These are phyloP conservation scores for Colletotrichum cuscutae DNA, from an alignment of 2,329 filamentous ascomycete species.

Conservation along the genomic window DNA sequence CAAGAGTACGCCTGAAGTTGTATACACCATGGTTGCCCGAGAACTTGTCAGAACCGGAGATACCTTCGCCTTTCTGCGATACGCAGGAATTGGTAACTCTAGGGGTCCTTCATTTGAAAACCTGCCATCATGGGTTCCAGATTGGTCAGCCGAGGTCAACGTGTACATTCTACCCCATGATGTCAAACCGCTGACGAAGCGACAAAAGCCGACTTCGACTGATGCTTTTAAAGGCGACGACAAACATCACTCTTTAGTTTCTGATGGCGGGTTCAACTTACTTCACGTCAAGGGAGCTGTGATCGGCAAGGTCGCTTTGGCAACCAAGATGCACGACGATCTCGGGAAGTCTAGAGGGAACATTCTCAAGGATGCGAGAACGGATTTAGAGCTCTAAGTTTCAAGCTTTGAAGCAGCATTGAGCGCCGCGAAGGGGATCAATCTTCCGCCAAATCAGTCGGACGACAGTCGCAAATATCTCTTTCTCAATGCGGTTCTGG, in stretches of 20 bases:
- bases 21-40: neutral
- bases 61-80: neutral
- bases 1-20: neutral
- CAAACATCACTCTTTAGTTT: neutral
- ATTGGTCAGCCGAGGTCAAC: neutral
- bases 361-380: neutral
- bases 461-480: neutral
- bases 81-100: neutral
- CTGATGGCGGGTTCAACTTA: neutral
- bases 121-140: neutral
- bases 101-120: neutral
- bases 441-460: neutral
- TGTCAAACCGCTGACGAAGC: neutral
- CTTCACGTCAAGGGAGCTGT: neutral
- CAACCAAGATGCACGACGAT: neutral
- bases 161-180: neutral
- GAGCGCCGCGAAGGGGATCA: neutral
- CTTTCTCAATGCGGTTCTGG: neutral
- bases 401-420: neutral
- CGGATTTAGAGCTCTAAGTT: neutral
- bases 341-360: neutral
- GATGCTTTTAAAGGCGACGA: neutral
- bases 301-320: neutral
- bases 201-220: neutral
- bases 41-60: neutral